Evolutionary conservation across 2,329 filamentous ascomycete species (phyloP), one percentile per base, ranked within the genome.

Genomic region (Grosmannia clavigera): DNA sequence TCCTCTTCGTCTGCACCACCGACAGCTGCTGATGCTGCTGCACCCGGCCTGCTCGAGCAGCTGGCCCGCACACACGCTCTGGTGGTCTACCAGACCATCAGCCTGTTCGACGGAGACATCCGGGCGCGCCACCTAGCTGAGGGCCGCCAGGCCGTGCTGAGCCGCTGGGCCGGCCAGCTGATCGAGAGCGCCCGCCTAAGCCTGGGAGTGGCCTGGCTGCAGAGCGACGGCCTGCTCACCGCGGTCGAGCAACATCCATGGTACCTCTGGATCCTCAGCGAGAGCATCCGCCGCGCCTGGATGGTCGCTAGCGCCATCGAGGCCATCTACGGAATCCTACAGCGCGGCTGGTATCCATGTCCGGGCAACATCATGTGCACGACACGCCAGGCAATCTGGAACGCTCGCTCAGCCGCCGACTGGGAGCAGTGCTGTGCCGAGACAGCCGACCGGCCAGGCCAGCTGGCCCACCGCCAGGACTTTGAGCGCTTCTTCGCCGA

Each of bases 31-130:
- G 19, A 2, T 14, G 27, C 5, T 35, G 54, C 31, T 14, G 3
- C 4, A 14, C 25, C 35, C 14, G 62, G 62, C 52, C 62, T 64
- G 4, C 53, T 64, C 2, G 61, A 64, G 29, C 69, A 69, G 58
- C 68, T 80, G 5, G 74, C 76, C 0, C 72, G 75, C 43, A 72
- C 74, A 0, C 78, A 81, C 12, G 73, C 79, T 1, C 71, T 82
- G 2, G 61, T 80, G 3, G 68, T 79, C 0, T 81, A 81, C 65
- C 73, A 78, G 57, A 74, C 75, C 40, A 77, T 81, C 60, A 69
- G 75, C 16, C 68, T 82, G 38, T 80, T 79, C 60, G 78, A 81
- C 64, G 76, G 75, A 16, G 75, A 79, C 64, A 73, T 80, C n/a
- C 66, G 70, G 19, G 68, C 72, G 5, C 71, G 74, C 1, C 68